phyloP scores from a whole-genome alignment of 1,139 yeast species.

The Pichiaceae sp. region DNA sequence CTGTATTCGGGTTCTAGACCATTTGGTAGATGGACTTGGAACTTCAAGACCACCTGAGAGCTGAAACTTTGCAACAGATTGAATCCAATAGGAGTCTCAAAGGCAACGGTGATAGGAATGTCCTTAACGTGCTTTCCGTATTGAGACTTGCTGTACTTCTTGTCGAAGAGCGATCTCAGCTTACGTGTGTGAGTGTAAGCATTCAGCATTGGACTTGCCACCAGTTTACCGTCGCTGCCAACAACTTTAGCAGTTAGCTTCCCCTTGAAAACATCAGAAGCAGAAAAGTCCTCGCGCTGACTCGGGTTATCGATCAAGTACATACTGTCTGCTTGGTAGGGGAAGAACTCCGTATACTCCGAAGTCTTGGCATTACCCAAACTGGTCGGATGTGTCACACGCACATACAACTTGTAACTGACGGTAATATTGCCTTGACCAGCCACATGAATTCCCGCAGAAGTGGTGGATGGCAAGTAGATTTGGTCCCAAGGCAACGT shows the following conservation, averaged over 20 bases:
- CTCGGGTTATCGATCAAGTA: neutral
- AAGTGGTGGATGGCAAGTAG: slow-evolving; percentile 1
- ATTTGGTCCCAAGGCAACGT: neutral
- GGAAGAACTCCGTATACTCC: neutral
- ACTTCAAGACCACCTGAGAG: neutral
- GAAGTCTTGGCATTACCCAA: neutral
- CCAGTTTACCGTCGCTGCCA: slow-evolving; percentile 11
- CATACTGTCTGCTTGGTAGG: slow-evolving; percentile 1
- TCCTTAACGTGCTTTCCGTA: slow-evolving; percentile 8
- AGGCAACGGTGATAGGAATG: slow-evolving; percentile 6
- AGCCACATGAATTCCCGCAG: slow-evolving; percentile 1
- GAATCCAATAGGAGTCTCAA: neutral
- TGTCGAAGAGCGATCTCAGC: slow-evolving; percentile 14
- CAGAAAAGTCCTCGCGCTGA: neutral
- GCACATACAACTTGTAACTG: slow-evolving; percentile 1
- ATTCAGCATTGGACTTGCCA: slow-evolving; percentile 11
- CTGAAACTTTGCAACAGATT: slow-evolving; percentile 1
- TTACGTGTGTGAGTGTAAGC: slow-evolving; percentile 15
- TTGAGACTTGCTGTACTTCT: slow-evolving; percentile 10
- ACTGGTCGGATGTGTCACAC: neutral
- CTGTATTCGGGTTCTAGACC: slow-evolving; percentile 2
- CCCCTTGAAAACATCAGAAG: neutral
- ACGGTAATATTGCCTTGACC: slow-evolving; percentile 1
- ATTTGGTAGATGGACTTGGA: neutral
- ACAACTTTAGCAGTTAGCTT: slow-evolving; percentile 11